These are phyloP conservation scores for Thuidium tamariscinum DNA, from an alignment of 225 moss, liverwort and hornwort species.

Conservation along the genomic window DNA sequence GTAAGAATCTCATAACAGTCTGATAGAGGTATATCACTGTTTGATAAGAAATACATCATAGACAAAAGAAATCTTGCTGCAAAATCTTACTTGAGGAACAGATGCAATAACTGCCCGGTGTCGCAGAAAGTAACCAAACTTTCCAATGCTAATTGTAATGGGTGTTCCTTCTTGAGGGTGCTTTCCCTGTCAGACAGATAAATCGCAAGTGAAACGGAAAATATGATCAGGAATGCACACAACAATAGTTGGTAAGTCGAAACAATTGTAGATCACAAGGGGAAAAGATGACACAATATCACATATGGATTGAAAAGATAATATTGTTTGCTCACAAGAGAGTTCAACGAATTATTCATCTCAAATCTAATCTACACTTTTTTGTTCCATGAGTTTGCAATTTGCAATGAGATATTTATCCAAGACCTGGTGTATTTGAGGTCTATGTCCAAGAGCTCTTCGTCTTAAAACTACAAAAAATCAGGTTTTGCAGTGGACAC, in stretches of 20 bases:
- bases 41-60: not conserved
- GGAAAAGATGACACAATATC: not conserved
- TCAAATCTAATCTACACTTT: not conserved
- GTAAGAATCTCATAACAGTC: not conserved
- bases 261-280: not conserved
- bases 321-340: not conserved
- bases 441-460: not conserved
- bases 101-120: conserved; percentile 45
- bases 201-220: not conserved
- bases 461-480: not conserved
- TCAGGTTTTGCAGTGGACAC: too few relatives aligned
- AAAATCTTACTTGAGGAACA: conserved; percentile 31
- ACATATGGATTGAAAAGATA: not conserved
- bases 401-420: not conserved
- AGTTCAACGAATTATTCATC: not conserved
- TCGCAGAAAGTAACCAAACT: conserved; percentile 38
- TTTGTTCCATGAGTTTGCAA: not conserved
- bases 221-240: not conserved
- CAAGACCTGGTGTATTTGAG: not conserved
- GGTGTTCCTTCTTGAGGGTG: conserved; percentile 44
- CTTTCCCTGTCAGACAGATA: conserved; percentile 34
- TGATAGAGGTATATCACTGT: not conserved
- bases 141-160: conserved; percentile 35
- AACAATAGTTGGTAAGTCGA: not conserved
- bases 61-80: not conserved